Evolutionary conservation across 192 early-diverging fungal species (phyloP), one percentile per base, ranked within the genome.

Genomic region (Ambispora gerdemannii): DNA sequence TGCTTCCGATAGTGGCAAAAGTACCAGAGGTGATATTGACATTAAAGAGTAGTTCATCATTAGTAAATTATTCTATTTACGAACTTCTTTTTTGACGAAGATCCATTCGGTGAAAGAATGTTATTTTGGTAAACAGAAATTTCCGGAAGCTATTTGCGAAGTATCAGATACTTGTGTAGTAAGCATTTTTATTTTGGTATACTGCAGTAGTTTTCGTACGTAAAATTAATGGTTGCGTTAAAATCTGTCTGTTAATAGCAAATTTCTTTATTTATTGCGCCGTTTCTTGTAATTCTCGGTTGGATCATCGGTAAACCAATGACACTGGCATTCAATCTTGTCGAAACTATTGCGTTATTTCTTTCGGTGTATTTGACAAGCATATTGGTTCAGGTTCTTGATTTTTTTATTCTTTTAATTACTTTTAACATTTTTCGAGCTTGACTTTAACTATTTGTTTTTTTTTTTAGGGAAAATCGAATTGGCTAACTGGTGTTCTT

Each of bases 401-500:
- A n/a, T n/a, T n/a, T n/a, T n/a, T n/a, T n/a, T n/a, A n/a, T n/a
- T n/a, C n/a, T n/a, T n/a, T n/a, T n/a, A n/a, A n/a, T n/a, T n/a
- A n/a, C n/a, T n/a, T n/a, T n/a, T n/a, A n/a, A n/a, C n/a, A n/a
- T n/a, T n/a, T n/a, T n/a, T n/a, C n/a, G n/a, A n/a, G n/a, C n/a
- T n/a, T n/a, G n/a, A n/a, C n/a, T n/a, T n/a, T n/a, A n/a, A n/a
- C n/a, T n/a, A n/a, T n/a, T n/a, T n/a, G n/a, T n/a, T n/a, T n/a
- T n/a, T n/a, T n/a, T n/a, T n/a, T n/a, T n/a, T n/a, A n/a, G n/a
- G 96, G 96, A 13, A 75, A 89, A 51, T 90, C 89, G 4, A 95
- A 97, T 78, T 98, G 93, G 93, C 81, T 98, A 17, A 93, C 95
- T 76, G 96, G 96, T 6, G 82, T 83, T 35, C 85, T 95, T 78